phyloP scores from a whole-genome alignment of 768 basidiomycete genomes.

The Kwoniella mangroviensis region DNA sequence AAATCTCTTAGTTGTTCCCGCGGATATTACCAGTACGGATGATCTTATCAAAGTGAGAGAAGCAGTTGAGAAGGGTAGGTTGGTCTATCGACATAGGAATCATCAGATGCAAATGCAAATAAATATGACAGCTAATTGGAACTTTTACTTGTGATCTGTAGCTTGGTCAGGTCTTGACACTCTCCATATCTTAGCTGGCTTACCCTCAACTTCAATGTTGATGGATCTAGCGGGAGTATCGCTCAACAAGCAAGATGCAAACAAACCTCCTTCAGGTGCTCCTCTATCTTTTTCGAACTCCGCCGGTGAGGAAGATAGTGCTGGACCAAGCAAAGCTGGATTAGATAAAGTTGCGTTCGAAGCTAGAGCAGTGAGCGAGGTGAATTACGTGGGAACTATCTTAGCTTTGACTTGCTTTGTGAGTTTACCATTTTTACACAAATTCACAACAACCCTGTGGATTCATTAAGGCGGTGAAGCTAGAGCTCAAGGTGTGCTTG shows the following conservation, averaged over 20 bases:
- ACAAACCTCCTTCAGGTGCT: constrained; percentile 1
- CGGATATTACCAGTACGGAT: constrained; percentile 69
- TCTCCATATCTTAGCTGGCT: constrained; percentile 77
- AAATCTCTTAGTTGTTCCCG: constrained; percentile 63
- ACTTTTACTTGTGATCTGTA: constrained; percentile 50
- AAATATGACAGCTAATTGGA: background rate
- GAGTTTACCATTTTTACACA: constrained; percentile 17
- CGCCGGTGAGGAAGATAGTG: background rate
- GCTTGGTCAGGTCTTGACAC: constrained; percentile 86
- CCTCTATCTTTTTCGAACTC: constrained; percentile 4
- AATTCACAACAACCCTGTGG: too few species aligned
- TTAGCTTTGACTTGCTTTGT: constrained; percentile 53
- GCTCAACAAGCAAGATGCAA: constrained; percentile 5
- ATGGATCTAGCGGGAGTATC: constrained; percentile 68
- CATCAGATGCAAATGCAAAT: background rate
- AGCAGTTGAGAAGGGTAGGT: constrained; percentile 65
- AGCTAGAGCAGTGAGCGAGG: constrained; percentile 45
- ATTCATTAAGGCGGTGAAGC: background rate
- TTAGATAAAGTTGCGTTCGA: constrained; percentile 66
- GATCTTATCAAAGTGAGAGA: constrained; percentile 71
- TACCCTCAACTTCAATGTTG: constrained; percentile 77
- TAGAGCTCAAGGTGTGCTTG: background rate
- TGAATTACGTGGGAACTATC: constrained; percentile 54
- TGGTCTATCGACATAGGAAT: too few species aligned
- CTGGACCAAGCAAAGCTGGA: constrained; percentile 62